phyloP scores from a whole-genome alignment of 139 green algal species.

The Closterium sp. region DNA sequence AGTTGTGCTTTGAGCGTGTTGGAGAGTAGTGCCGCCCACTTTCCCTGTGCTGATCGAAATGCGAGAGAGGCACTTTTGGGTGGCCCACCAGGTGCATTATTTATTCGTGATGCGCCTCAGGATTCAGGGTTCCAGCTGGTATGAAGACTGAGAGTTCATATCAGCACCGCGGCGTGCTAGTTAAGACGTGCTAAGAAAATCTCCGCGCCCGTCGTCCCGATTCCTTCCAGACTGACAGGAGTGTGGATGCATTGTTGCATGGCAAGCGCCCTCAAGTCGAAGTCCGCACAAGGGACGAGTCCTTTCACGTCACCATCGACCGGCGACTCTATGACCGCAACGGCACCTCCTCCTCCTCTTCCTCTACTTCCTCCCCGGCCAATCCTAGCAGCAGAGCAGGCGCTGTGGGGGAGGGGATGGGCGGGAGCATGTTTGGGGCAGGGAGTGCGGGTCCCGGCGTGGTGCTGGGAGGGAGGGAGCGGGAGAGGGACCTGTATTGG shows the following conservation, averaged over 20 bases:
- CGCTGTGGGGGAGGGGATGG: not conserved
- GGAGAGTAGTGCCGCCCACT: no score
- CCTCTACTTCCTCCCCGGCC: not conserved
- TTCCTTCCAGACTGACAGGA: not conserved
- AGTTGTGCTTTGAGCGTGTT: no score
- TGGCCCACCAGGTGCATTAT: no score
- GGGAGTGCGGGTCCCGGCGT: no score
- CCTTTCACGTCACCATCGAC: conserved; percentile 23
- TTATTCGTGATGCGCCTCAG: no score
- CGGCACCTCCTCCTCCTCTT: not conserved
- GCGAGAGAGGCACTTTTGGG: conserved; percentile 79
- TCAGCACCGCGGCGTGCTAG: no score
- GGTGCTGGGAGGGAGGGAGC: not conserved
- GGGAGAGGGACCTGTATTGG: not conserved
- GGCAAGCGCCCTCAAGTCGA: not conserved
- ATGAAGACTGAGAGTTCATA: conserved; percentile 32
- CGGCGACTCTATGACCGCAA: conserved; percentile 29
- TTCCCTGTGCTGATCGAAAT: conserved; percentile 94
- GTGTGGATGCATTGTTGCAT: not conserved
- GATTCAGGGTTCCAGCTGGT: no score
- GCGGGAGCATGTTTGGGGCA: not conserved
- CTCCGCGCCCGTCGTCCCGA: no score
- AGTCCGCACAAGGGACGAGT: conserved; percentile 20
- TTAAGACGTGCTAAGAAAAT: no score
- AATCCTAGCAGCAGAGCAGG: not conserved